Conservation (phyloP, 306 rosid genomes). For the Dryas drummondii region DNA sequence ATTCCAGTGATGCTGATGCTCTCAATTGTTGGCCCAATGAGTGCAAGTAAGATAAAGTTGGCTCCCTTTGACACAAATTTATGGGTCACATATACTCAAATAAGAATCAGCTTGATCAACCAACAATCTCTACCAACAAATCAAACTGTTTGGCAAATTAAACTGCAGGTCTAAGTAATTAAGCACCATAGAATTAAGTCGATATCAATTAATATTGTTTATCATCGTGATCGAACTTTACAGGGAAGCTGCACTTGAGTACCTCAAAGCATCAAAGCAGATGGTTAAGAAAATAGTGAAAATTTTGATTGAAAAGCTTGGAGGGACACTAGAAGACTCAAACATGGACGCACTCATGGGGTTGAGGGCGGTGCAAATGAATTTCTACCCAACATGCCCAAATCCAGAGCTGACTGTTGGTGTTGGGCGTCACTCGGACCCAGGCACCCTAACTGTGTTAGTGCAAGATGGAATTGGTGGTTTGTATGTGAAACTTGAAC, state of each 20-base stretch:
- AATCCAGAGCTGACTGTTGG: constrained; percentile 73
- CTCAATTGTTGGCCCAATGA: constrained; percentile 47
- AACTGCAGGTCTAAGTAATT: too few relatives aligned
- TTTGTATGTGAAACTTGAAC: constrained; percentile 49
- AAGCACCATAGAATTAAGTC: too few relatives aligned
- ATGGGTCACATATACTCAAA: too few relatives aligned
- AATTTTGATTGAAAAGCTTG: constrained; percentile 42
- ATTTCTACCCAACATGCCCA: constrained; percentile 68
- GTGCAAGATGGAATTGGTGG: constrained; percentile 77
- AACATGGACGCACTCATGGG: constrained; percentile 42
- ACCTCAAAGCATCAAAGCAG: constrained; percentile 41
- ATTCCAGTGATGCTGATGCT: constrained; percentile 54
- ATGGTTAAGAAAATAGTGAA: constrained; percentile 40
- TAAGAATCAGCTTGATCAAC: too few relatives aligned
- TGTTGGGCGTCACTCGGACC: constrained; percentile 68
- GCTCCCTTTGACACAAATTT: too few relatives aligned
- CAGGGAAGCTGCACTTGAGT: constrained; percentile 56
- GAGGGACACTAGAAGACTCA: constrained; percentile 37
- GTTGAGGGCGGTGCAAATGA: constrained; percentile 51
- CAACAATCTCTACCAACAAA: too few relatives aligned
- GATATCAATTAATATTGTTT: too few relatives aligned
- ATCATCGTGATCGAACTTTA: not conserved
- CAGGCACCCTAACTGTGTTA: constrained; percentile 55
- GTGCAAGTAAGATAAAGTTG: constrained; percentile 61
- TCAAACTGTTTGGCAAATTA: too few relatives aligned